Conservation (phyloP, 192 early-diverging fungal genomes). For the Dispira simplex region DNA sequence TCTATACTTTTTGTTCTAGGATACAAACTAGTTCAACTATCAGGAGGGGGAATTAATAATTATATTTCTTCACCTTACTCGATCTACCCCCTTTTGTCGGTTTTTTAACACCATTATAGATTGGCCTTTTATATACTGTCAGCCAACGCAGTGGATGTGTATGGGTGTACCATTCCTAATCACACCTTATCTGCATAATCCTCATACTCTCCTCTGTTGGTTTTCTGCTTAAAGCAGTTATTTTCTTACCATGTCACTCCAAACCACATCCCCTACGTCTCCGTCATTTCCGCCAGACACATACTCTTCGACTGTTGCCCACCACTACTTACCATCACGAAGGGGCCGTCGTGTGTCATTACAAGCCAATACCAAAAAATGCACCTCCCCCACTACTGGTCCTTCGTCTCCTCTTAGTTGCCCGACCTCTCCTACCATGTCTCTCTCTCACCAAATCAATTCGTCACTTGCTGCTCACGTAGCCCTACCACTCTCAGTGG, state of each 20-base stretch:
- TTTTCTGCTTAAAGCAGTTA: no score
- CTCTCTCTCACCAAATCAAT: neutral
- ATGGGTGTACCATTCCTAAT: no score
- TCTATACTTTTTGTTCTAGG: no score
- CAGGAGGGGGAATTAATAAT: no score
- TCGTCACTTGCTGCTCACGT: neutral
- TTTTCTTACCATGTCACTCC: neutral
- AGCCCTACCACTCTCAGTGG: neutral
- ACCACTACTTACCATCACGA: neutral
- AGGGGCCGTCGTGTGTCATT: neutral
- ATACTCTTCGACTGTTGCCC: neutral
- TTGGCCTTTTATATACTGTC: no score
- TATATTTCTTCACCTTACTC: no score
- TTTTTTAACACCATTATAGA: no score
- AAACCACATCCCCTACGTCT: conserved; percentile 1
- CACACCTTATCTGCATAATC: no score
- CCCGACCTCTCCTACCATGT: neutral
- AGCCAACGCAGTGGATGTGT: no score
- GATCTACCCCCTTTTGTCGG: no score
- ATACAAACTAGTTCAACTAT: no score
- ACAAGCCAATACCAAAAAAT: neutral
- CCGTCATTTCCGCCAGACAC: conserved; percentile 7
- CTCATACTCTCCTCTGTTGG: no score
- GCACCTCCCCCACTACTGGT: neutral
- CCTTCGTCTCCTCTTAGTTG: neutral